These are phyloP conservation scores for Phellinidium pouzarii DNA, from an alignment of 1,284 basidiomycete species.

Conservation along the genomic window DNA sequence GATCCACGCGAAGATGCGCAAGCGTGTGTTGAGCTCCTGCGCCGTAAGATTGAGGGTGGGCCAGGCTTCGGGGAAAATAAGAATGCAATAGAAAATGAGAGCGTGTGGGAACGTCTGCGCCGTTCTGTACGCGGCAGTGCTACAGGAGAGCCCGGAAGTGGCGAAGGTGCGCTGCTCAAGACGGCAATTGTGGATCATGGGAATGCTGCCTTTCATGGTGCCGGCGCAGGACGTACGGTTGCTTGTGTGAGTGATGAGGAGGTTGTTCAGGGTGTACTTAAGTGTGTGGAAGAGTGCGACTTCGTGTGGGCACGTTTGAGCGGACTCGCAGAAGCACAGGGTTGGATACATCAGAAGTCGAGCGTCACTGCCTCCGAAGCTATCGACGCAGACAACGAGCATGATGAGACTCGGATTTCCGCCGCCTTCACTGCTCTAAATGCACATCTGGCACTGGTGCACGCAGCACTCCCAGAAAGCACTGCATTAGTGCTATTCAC, in stretches of 20 bases:
- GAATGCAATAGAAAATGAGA: conserved; percentile 63
- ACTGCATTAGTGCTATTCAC: conserved; percentile 82
- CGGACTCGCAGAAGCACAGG: conserved; percentile 65
- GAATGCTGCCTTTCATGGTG: conserved; percentile 65
- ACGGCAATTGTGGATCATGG: conserved; percentile 81
- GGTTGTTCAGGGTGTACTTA: conserved; percentile 58
- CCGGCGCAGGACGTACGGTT: conserved; percentile 70
- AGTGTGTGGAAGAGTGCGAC: conserved; percentile 45
- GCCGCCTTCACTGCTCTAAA: conserved; percentile 47
- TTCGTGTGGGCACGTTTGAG: conserved; percentile 81
- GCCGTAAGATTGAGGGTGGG: conserved; percentile 72
- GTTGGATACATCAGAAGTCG: conserved; percentile 45
- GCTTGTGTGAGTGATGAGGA: conserved; percentile 73
- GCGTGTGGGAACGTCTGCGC: conserved; percentile 77
- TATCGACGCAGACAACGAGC: conserved; percentile 24
- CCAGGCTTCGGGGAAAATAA: conserved; percentile 83
- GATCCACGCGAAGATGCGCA: conserved; percentile 89
- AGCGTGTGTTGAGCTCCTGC: conserved; percentile 77
- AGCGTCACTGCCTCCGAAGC: conserved; percentile 28
- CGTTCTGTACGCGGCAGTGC: conserved; percentile 37
- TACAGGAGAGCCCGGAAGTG: conserved; percentile 33
- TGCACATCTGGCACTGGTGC: conserved; percentile 51
- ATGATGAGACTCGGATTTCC: conserved; percentile 10
- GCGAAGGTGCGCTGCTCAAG: conserved; percentile 24
- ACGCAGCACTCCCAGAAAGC: conserved; percentile 63